These are phyloP conservation scores for Trichosporon faecale DNA, from an alignment of 1,284 basidiomycete genomes.

Conservation along the genomic window DNA sequence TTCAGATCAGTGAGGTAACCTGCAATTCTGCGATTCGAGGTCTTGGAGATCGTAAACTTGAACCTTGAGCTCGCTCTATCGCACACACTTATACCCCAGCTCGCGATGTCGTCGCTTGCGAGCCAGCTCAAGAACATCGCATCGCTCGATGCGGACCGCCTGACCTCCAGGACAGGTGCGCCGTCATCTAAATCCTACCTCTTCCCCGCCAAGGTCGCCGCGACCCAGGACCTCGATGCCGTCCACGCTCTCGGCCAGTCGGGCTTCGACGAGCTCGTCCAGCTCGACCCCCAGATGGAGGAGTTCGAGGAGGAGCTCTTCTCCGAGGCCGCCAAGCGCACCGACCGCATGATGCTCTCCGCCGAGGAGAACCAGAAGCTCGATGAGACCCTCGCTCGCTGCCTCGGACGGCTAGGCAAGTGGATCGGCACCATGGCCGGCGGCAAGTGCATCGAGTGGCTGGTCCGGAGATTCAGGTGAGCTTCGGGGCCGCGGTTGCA, in stretches of 20 bases:
- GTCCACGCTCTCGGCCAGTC: slow-evolving; percentile 78
- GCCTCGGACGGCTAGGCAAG: slow-evolving; percentile 70
- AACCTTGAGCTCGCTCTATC: slow-evolving; percentile 1
- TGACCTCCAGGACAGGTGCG: slow-evolving; percentile 59
- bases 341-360: slow-evolving; percentile 78
- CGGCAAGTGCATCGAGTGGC: slow-evolving; percentile 91
- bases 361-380: slow-evolving; percentile 64
- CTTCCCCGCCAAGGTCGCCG: slow-evolving; percentile 76
- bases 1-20: slow-evolving; percentile 9
- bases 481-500: slow-evolving; percentile 27
- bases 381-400: slow-evolving; percentile 53
- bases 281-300: slow-evolving; percentile 59
- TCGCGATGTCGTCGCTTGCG: slow-evolving; percentile 63
- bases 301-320: slow-evolving; percentile 69
- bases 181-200: slow-evolving; percentile 71
- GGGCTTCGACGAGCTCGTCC: slow-evolving; percentile 67
- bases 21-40: neutral
- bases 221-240: slow-evolving; percentile 78
- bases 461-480: slow-evolving; percentile 86
- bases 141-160: slow-evolving; percentile 73
- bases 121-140: slow-evolving; percentile 74
- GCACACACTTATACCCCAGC: slow-evolving; percentile 9
- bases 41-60: neutral
- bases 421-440: slow-evolving; percentile 78
- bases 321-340: slow-evolving; percentile 69